Evolutionary conservation across 768 basidiomycete species (phyloP), one percentile per base, ranked within the genome.

Genomic region (Mycena epipterygia): DNA sequence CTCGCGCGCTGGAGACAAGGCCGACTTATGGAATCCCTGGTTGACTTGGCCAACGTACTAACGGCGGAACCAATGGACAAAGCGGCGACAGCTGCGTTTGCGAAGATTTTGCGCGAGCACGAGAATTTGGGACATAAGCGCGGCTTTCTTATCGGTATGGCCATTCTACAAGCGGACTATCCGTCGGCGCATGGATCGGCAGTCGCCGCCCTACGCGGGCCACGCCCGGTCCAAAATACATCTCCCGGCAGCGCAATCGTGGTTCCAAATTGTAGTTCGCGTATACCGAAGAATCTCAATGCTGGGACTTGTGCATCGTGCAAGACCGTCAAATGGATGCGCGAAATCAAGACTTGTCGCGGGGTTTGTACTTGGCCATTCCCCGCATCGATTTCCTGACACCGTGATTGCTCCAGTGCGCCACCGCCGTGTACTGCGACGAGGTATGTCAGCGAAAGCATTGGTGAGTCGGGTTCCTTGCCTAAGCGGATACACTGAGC

Each of bases 31-130:
- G 52, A 56, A 21, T 8, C 63, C 16, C 63, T 64, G 21, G 52
- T 64, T n/a, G 63, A 64, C 52, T 29, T 64, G 16, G 52, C 63
- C 39, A 46, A 49, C 25, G 63, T 64, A 16, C 52, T 64, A 14
- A 55, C 63, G 14, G 39, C 41, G 17, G 63, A 64, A 8, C 63
- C 63, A 35, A 44, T 33, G 63, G 63, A 64, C 52, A 53, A 55
- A 35, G 52, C 32, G 4, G 41, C 63, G 41, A n/a, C 30, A 29
- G 39, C 63, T 23, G 41, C 52, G 21, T 64, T 64, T 64, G 63
- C 39, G 16, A 35, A 12, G 30, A n/a, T 64, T 55, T 35, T 8
- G 21, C 23, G 17, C 32, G 52, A 55, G 32, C 35, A 16, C 52
- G 52, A 64, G 32, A n/a, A 14, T 16, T 46, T 17, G 52, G 52